Base-by-base conservation (phyloP, 768 basidiomycete species). In the Kwoniella newhampshirensis region DNA sequence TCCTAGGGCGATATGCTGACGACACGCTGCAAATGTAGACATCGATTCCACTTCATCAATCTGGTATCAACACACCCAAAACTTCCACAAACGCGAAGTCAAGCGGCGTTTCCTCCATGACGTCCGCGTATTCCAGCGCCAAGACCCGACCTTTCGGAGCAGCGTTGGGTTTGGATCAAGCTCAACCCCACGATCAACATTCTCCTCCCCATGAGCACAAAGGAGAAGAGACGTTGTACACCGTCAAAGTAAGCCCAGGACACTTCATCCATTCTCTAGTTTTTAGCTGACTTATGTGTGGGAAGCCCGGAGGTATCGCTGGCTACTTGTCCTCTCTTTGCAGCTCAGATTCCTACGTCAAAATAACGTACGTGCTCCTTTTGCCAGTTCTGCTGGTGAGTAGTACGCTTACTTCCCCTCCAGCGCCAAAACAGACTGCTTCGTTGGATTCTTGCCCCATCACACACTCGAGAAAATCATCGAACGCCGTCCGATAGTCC, bases 291-390 rank as follows among this genome's bases (percentile, higher is more conserved):
- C 20, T 21, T 36, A 25, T n/a, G 7, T 36, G 36, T 36, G 25
- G 20, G 27, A 32, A 69, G 70, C 89, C 93, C 13, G 96, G 96
- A 54, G 96, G 96, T 0, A 96, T 99, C 59, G 96, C 94, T 9
- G 96, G 96, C 1, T 98, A 98, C 76, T 81, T 99, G 23, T 87
- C 93, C 17, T 91, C 92, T 0, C 81, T 98, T 3, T 91, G 89
- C 64, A 87, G 86, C 51, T 91, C 88, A 25, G 86, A 91, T 4
- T 94, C 91, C 2, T 99, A 98, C 71, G 93, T 98, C 41, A 91
- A 94, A 74, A 96, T 99, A 73, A 87, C 82, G 63, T 65, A 17
- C 54, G 62, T 54, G 20, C 15, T 36, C 43, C 36, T 15, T n/a
- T 30, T 26, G 30, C 11, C 11, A 47, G 4, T 13, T 36, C 48